These are phyloP conservation scores for Dianthus caryophyllus DNA, from an alignment of 148 eudicot species.

Conservation along the genomic window DNA sequence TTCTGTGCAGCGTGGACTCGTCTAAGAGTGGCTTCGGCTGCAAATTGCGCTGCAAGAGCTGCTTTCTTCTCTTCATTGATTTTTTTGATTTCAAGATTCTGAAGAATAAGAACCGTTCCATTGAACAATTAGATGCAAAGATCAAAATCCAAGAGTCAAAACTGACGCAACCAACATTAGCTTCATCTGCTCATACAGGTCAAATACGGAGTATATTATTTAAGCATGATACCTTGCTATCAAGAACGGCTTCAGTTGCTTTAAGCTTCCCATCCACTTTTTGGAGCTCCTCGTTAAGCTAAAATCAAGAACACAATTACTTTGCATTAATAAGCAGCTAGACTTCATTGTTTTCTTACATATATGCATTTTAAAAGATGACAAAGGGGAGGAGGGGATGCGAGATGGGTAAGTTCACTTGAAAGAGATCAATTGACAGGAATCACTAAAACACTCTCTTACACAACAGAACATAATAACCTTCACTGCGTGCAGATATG, in stretches of 20 bases:
- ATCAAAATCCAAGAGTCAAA: neutral
- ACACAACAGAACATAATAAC: neutral
- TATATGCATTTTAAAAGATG: neutral
- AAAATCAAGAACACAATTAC: conserved; percentile 10
- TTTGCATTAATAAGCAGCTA: conserved; percentile 7
- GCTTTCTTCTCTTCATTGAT: conserved; percentile 84
- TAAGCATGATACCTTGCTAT: conserved; percentile 67
- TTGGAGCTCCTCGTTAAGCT: conserved; percentile 71
- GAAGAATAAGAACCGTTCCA: conserved; percentile 23
- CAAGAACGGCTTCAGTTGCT: conserved; percentile 67
- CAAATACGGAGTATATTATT: no score
- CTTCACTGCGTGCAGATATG: neutral
- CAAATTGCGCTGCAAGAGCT: conserved; percentile 92
- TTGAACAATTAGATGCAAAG: conserved; percentile 15
- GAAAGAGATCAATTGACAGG: no score
- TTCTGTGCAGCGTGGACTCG: conserved; percentile 96
- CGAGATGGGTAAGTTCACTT: neutral
- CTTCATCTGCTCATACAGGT: neutral
- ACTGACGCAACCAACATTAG: neutral
- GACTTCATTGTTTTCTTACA: neutral
- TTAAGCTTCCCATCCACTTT: conserved; percentile 81
- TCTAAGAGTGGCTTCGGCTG: conserved; percentile 98
- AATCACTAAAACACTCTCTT: neutral
- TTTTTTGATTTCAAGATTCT: conserved; percentile 88
- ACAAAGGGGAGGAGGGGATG: neutral